Evolutionary conservation across 768 basidiomycete genomes (phyloP), one percentile per base, ranked within the genome.

Genomic region (Tylopilus felleus): DNA sequence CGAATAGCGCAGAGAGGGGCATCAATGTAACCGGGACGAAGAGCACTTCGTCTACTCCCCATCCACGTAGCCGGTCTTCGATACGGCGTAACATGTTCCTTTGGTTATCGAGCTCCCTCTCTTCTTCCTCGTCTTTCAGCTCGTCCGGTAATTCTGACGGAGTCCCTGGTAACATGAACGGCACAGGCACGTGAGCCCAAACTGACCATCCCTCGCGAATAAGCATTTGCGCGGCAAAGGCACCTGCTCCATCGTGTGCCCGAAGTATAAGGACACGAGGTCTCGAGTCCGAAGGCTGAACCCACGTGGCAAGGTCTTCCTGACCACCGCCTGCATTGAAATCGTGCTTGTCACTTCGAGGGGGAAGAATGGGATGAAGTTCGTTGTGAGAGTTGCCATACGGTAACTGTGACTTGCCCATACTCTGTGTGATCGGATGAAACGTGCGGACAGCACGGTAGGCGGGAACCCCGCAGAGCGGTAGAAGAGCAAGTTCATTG

Each of bases 1-100:
- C 64, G 46, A 64, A 70, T 35, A 59, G 12, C 16, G 67, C 53
- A 43, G 67, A 60, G 23, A 62, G 57, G 7, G 60, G 59, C 39
- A 56, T 52, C 12, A 58, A 66, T 17, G 48, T 47, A 5, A 70
- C 58, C 16, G 70, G 51, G 28, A 72, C 90, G 57, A 89, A 86
- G 22, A 90, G 77, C 9, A 93, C 82, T 58, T 89, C 90, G 59
- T 89, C 86, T 3, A 80, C 88, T 42, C 90, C 91, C 81, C 88
- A 88, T 25, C 65, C 72, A 36, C 83, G 76, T 45, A 86, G 77
- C 16, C 82, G 73, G 48, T 77, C 75, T 64, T 85, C 81, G 4
- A 83, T 68, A 23, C 65, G 62, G 16, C 64, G 68, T 71, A 83
- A 77, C n/a, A 74, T 73, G 42, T 56, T 60, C 48, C 75, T 69